Evolutionary conservation across 2,329 filamentous ascomycete genomes (phyloP), one percentile per base, ranked within the genome.

Genomic region (Cladorrhinum sp.): DNA sequence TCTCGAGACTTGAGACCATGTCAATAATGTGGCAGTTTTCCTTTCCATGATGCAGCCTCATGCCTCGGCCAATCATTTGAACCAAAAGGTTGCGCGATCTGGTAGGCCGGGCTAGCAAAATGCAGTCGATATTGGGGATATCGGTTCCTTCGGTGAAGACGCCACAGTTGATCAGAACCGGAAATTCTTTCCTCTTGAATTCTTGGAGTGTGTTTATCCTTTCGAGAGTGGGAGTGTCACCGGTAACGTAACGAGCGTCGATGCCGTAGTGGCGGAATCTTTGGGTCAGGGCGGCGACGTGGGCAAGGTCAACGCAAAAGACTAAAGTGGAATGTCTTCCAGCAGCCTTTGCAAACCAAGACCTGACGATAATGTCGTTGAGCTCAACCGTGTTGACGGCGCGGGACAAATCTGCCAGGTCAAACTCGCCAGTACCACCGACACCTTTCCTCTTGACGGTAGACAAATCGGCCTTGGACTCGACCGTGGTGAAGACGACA

Each of bases 141-240:
- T 99, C 95, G 0, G 95, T 99, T 1, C 95, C 95, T 77, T 99
- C 95, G 0, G 94, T 98, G 70, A 96, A 98, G 46, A 99, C 90
- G 8, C 93, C 93, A 71, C 95, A 98, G 72, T 99, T 99, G 56
- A 99, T 77, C 14, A 99, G 81, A 1, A 99, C 91, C 0, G 92
- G 91, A 64, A 91, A 98, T 49, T 92, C 84, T 7, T 87, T 84
- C 1, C 79, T 81, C 65, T 84, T 89, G 75, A 99, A 99, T 2
- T 84, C 85, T 30, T 91, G 86, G 1, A 99, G 80, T 1, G 85
- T 85, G 55, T 88, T 81, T 55, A 85, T 82, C 50, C 95, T 85
- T 56, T 88, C 80, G n/a, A 83, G 73, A 62, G 84, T 86, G 8
- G 84, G 81, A 0, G 95, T 98, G 24, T 90, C 85, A 18, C 92